Conservation (phyloP, 257 asterid genomes). For the Asclepias syriaca region DNA sequence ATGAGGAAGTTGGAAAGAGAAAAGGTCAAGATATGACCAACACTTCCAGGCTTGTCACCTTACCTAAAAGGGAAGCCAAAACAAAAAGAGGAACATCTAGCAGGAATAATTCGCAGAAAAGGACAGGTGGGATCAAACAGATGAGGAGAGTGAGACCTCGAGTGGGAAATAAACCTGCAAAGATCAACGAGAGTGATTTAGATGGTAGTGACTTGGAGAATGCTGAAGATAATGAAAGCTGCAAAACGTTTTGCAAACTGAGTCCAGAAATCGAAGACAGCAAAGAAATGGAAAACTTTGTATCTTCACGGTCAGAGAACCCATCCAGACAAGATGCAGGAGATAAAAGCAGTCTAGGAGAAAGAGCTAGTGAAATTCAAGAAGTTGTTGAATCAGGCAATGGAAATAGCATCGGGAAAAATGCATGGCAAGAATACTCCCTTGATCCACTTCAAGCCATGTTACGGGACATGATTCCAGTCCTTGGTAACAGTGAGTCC, state of each 20-base stretch:
- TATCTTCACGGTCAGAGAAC: slow-evolving; percentile 25
- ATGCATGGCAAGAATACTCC: slow-evolving; percentile 18
- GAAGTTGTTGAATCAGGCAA: slow-evolving; percentile 23
- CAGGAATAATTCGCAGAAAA: slow-evolving; percentile 25
- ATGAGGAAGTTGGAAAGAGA: slow-evolving; percentile 19
- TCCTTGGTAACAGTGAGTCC: slow-evolving; percentile 24
- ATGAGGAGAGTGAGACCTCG: slow-evolving; percentile 49
- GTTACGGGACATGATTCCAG: slow-evolving; percentile 51
- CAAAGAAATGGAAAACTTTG: slow-evolving; percentile 24
- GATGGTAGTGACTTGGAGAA: slow-evolving; percentile 34
- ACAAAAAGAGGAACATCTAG: slow-evolving; percentile 53
- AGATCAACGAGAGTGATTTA: slow-evolving; percentile 54
- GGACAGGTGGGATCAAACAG: slow-evolving; percentile 31
- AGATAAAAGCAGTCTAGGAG: slow-evolving; percentile 20
- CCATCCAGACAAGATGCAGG: slow-evolving; percentile 21
- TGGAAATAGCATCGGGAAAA: slow-evolving; percentile 15
- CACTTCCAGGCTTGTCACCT: slow-evolving; percentile 36
- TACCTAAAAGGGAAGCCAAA: slow-evolving; percentile 37
- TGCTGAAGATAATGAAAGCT: slow-evolving; percentile 21
- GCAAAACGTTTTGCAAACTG: slow-evolving; percentile 12
- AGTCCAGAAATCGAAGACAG: slow-evolving; percentile 22
- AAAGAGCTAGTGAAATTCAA: slow-evolving; percentile 15
- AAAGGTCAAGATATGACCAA: slow-evolving; percentile 20
- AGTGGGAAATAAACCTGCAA: slow-evolving; percentile 49
- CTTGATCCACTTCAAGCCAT: slow-evolving; percentile 70